Evolutionary conservation across 2,329 filamentous ascomycete species (phyloP).

Genomic region (Fusarium sp.): DNA sequence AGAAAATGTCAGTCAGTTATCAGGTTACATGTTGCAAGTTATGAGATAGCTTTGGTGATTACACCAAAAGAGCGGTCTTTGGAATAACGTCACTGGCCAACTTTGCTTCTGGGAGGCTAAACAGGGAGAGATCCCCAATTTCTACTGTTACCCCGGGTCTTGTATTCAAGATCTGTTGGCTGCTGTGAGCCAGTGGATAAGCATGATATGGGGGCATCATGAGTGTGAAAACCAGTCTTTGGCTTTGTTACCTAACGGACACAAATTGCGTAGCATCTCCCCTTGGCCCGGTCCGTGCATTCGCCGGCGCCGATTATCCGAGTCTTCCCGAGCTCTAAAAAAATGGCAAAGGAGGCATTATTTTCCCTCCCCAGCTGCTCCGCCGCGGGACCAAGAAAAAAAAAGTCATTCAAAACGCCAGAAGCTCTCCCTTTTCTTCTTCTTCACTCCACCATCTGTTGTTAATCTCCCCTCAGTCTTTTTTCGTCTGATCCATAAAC

Average conservation of each 20-base stretch:
- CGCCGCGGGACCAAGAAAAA: slow-evolving; percentile 32
- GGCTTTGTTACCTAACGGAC: slow-evolving; percentile 19
- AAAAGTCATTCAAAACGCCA: slow-evolving; percentile 41
- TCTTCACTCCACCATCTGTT: slow-evolving; percentile 12
- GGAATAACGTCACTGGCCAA: slow-evolving; percentile 26
- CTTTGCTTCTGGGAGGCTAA: slow-evolving; percentile 28
- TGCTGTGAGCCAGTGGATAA: slow-evolving; percentile 9
- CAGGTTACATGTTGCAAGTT: slow-evolving; percentile 3
- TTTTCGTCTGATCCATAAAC: slow-evolving; percentile 38
- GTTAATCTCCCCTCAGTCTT: slow-evolving; percentile 48
- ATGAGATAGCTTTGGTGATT: background rate
- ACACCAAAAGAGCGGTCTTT: slow-evolving; percentile 7
- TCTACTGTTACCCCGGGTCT: slow-evolving; percentile 23
- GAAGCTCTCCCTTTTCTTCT: slow-evolving; percentile 23
- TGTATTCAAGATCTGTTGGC: slow-evolving; percentile 7
- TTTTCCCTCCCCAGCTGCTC: slow-evolving; percentile 31
- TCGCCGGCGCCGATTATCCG: slow-evolving; percentile 45
- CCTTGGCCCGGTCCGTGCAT: slow-evolving; percentile 44
- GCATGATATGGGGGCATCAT: background rate
- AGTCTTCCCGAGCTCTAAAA: slow-evolving; percentile 42
- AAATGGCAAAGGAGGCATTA: slow-evolving; percentile 36
- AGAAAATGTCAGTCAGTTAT: slow-evolving; percentile 20
- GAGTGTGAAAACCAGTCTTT: background rate
- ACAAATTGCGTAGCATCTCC: slow-evolving; percentile 24
- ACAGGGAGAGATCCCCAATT: slow-evolving; percentile 19